Base-by-base conservation (phyloP, 2,329 filamentous ascomycete genomes). In the Ascochyta fabae region DNA sequence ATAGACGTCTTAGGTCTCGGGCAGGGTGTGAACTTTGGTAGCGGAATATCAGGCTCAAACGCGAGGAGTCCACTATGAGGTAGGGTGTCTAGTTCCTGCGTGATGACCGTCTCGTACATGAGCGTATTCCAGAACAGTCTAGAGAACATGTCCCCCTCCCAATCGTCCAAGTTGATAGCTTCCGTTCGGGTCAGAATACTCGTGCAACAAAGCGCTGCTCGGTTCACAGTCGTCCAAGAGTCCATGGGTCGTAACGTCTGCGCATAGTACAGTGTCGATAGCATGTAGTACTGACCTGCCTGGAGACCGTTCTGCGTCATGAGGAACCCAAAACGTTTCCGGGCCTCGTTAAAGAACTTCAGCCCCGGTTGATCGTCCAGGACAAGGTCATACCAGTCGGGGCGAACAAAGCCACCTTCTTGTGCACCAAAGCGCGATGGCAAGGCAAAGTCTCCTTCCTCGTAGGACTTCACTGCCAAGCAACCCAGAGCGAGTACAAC, bases 61-160 rank as follows among this genome's bases (percentile, higher is more conserved):
- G 79, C 77, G 15, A 79, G 75, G 34, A 84, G 73, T 6, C 80
- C 79, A 45, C 81, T 83, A 15, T 80, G 72, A 3, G 82, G 82
- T 8, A 84, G 74, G 56, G 81, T 78, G 24, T 68, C 66, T 10
- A 84, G 71, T 56, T 84, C 82, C 65, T 84, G 82, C 0, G 81
- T 80, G 12, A 84, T 78, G 48, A 84, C 81, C 1, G 80, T 82
- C 61, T 84, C 82, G 59, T 83, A 81, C 80, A 84, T 83, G 40
- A 83, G 72, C 15, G 80, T 81, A 53, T 80, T 83, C 82, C 82
- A 84, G 59, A 83, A 84, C 1, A 84, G 74, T 16, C 82, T 75
- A 2, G 81, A 81, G 55, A 84, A 79, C 81, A 84, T 84, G 64
- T 84, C 82, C 5, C 80, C 79, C 56, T 82, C 79, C 82, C 82